Conservation (phyloP, 768 basidiomycete genomes). For the Boletus rufocinnamomeus region DNA sequence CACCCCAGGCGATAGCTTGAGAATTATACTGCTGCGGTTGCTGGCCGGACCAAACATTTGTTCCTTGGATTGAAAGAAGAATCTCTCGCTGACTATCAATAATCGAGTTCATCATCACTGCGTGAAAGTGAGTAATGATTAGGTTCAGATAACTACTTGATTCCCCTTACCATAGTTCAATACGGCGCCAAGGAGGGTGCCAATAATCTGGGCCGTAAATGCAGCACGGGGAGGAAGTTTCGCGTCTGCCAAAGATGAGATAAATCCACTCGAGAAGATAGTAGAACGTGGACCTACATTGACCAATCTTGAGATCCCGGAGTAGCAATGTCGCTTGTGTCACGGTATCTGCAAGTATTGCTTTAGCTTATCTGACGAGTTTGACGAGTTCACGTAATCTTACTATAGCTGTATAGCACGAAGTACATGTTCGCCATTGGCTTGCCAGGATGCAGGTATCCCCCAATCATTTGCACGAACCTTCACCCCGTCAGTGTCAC, state of each 20-base stretch:
- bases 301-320: conserved; percentile 54
- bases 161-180: conserved; percentile 57
- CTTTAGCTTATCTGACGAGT: conserved; percentile 44
- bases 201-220: conserved; percentile 59
- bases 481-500: conserved; percentile 8
- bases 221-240: conserved; percentile 70
- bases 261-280: conserved; percentile 41
- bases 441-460: conserved; percentile 39
- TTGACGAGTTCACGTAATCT: conserved; percentile 11
- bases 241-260: conserved; percentile 36
- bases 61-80: conserved; percentile 57
- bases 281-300: conserved; percentile 16
- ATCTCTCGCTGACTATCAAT: conserved; percentile 52
- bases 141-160: conserved; percentile 39
- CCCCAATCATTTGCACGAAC: conserved; percentile 41
- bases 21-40: conserved; percentile 35
- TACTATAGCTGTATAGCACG: conserved; percentile 50
- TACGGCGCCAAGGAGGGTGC: conserved; percentile 30
- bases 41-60: conserved; percentile 38
- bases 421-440: conserved; percentile 48
- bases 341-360: conserved; percentile 46
- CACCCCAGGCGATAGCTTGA: conserved; percentile 44
- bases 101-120: conserved; percentile 56
- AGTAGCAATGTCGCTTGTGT: conserved; percentile 53
- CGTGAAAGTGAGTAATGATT: conserved; percentile 39